Base-by-base conservation (phyloP, 352 stramenopile genomes). In the Phytophthora citrophthora region DNA sequence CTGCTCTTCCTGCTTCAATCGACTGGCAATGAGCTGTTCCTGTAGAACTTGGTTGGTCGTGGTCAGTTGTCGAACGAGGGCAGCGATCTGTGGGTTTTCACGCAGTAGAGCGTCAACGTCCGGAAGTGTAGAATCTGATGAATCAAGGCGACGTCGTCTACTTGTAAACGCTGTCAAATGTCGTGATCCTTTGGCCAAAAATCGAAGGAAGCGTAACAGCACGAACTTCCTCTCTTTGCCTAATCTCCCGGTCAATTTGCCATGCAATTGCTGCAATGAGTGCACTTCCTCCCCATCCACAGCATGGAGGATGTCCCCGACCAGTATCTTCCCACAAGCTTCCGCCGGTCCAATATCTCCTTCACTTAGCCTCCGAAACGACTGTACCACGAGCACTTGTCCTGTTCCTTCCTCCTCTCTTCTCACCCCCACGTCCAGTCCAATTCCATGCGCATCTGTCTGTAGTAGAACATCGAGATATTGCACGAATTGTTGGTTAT, bases 1-100 rank as follows among this genome's bases (percentile, higher is more conserved):
- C 46, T 87, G 81, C 38, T 91, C 79, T 47, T 81, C 77, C 47
- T 79, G 76, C 53, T 86, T 86, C 5, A 89, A 48, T 9, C 54
- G 69, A 20, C 74, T 88, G 3, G 69, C 56, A 9, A 89, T n/a
- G 1, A 89, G 64, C 39, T 88, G 73, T 1, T 88, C 67, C 24
- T 89, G 68, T 2, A 91, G 54, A 3, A 57, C 7, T 54, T 82
- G 60, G 27, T 88, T 91, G 11, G 62, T 72, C 0, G 50, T 62
- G 10, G 73, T 76, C 3, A 91, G 46, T 15, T 81, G 64, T 0
- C 76, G 75, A 45, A 90, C 60, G 3, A 88, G 50, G 31, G 62
- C 26, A 10, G 70, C 66, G 0, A 80, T 26, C n/a, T 83, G 68
- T 2, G 68, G 58, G 6, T 70, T 63, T 12, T 48, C 54, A 16